Base-by-base conservation (phyloP, 768 basidiomycete species). In the Clitopilus passeckerianus region DNA sequence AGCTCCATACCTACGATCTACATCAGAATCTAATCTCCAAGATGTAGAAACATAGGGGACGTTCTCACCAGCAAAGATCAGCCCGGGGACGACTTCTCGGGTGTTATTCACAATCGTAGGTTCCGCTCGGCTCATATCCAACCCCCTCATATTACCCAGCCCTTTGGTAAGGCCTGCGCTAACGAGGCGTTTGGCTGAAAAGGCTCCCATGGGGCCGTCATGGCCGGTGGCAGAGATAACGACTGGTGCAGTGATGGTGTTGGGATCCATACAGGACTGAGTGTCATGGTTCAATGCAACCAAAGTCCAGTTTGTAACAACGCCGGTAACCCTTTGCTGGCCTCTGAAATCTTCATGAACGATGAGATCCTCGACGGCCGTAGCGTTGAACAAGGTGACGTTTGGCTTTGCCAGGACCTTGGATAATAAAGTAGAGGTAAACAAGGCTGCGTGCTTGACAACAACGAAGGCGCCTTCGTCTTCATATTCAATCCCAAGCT, bases 81-180 rank as follows among this genome's bases (percentile, higher is more conserved):
- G 77, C 0, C 90, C 90, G 7, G 89, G 89, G 18, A 80, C 78
- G 53, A 91, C 86, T 76, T 93, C 88, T 53, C 89, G 84, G 18
- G 89, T 91, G 30, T 81, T 80, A 63, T 88, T 89, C 57, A 90
- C 87, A 61, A 90, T 91, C n/a, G 83, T 85, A 4, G 89, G 87
- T 70, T 91, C 89, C n/a, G 89, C 86, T 43, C 86, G 83, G 69
- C 83, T 86, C 90, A 91, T 91, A 74, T 90, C 89, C 61, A 91
- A 74, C 9, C 87, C 87, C 41, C 85, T 78, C 90, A 91, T 91
- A 69, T 90, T 88, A 7, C 89, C 89, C 33, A 91, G 78, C 70
- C 86, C 84, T 71, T 86, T 86, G 63, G 85, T 71, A 64, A 91
- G 71, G n/a, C 89, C 89, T 41, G 85, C 81, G 66, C 87, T 88